These are phyloP conservation scores for Monosporozyma aerobia DNA, from an alignment of 805 yeast genomes.

Conservation along the genomic window DNA sequence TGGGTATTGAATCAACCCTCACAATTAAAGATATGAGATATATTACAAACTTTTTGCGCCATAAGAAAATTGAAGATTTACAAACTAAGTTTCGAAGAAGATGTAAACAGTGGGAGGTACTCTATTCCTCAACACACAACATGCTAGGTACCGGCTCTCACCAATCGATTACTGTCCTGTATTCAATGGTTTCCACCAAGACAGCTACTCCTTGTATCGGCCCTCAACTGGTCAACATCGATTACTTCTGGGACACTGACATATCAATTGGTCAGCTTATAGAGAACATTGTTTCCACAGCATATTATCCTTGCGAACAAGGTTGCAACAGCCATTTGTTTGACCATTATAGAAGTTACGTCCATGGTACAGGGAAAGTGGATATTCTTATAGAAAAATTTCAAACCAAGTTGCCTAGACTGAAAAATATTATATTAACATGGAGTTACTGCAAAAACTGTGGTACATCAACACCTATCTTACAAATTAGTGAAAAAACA, in stretches of 20 bases:
- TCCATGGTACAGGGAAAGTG: conserved; percentile 76
- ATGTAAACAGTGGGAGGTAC: conserved; percentile 60
- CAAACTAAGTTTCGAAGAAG: conserved; percentile 27
- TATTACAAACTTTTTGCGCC: conserved; percentile 27
- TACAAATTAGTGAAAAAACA: conserved; percentile 76
- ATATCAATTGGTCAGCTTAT: conserved; percentile 82
- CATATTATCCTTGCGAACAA: conserved; percentile 60
- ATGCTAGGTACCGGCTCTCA: conserved; percentile 64
- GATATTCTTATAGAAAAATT: conserved; percentile 64
- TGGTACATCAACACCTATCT: conserved; percentile 60
- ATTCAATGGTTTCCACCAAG: conserved; percentile 72
- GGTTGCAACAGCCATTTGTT: conserved; percentile 64
- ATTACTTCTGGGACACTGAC: conserved; percentile 85
- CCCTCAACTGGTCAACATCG: conserved; percentile 75
- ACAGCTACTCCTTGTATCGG: conserved; percentile 90
- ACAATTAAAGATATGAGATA: conserved; percentile 27
- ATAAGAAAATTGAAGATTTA: conserved; percentile 25
- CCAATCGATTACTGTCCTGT: conserved; percentile 68
- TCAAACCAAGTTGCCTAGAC: conserved; percentile 47
- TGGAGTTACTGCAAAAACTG: conserved; percentile 91
- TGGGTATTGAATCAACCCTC: conserved; percentile 24
- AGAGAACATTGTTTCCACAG: conserved; percentile 67
- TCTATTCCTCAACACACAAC: conserved; percentile 42
- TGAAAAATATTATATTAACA: conserved; percentile 63
- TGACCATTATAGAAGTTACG: conserved; percentile 80